These are phyloP conservation scores for Alternaria triticimaculans DNA, from an alignment of 2,329 filamentous ascomycete species.

Conservation along the genomic window DNA sequence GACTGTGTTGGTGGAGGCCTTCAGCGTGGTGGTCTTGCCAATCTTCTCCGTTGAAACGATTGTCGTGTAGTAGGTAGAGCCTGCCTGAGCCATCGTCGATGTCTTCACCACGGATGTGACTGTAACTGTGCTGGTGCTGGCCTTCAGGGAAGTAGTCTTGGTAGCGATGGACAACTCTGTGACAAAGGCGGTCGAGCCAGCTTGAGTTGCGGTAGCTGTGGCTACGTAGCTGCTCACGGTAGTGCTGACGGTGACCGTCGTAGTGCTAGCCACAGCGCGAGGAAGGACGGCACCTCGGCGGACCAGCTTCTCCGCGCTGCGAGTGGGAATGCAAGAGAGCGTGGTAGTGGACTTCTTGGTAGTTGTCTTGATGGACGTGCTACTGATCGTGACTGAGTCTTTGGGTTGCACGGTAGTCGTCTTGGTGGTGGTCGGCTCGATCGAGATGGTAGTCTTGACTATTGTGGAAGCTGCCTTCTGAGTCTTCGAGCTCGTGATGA, in stretches of 20 bases:
- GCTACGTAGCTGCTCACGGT: constrained; percentile 34
- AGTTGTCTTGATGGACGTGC: constrained; percentile 31
- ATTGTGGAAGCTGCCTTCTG: constrained; percentile 22
- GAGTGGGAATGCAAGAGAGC: constrained; percentile 35
- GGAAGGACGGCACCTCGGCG: constrained; percentile 24
- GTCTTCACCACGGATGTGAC: constrained; percentile 29
- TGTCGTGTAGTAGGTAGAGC: constrained; percentile 25
- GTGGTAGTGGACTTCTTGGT: constrained; percentile 41
- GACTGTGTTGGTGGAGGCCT: constrained; percentile 21
- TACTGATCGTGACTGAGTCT: constrained; percentile 23
- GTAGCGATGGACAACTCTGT: constrained; percentile 19
- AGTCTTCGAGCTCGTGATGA: constrained; percentile 19
- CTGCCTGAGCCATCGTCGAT: constrained; percentile 31
- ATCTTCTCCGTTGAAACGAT: constrained; percentile 17
- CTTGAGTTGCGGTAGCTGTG: constrained; percentile 15
- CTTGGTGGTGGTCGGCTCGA: constrained; percentile 28
- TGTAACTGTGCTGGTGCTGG: constrained; percentile 24
- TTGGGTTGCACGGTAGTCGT: constrained; percentile 30
- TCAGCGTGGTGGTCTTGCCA: constrained; percentile 28
- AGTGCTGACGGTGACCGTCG: constrained; percentile 31
- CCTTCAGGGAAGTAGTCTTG: constrained; percentile 17
- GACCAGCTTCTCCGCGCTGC: constrained; percentile 13
- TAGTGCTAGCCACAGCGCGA: constrained; percentile 19
- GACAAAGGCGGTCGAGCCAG: constrained; percentile 19
- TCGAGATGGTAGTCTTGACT: constrained; percentile 14